Evolutionary conservation across 345 rosid species (phyloP), one percentile per base, ranked within the genome.

Genomic region (Acer yangbiense): DNA sequence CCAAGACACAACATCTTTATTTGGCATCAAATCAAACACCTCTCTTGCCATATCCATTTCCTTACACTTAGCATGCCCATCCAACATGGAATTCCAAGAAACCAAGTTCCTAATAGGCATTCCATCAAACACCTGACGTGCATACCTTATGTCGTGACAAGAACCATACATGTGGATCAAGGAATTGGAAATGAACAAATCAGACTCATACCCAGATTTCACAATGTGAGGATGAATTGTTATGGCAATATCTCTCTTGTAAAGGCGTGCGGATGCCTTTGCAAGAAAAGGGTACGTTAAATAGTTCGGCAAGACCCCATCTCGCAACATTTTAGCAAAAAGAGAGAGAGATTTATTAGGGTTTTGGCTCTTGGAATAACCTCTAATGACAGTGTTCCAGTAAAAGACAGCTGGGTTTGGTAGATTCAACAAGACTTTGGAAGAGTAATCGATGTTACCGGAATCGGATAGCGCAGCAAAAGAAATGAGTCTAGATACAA

Each of bases 11-110:
- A 95, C 92, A 74, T 93, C 94, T 23, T 83, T 86, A 48, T 87
- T 87, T 18, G 77, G 79, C 95, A 93, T 95, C 25, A 72, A 82
- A 69, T 89, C 88, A 68, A 93, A 94, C 79, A 93, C 44, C 58
- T 83, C 65, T 58, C 87, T 82, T 1, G 98, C 94, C 2, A 75
- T 84, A 61, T 43, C 74, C 80, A 91, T 74, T 70, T 91, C 85
- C 68, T 95, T 88, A 20, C 92, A 89, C 80, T 91, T 93, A 0
- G 98, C 94, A 71, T 87, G 90, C 54, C 87, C 97, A 78, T 91
- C 92, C 75, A 94, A 79, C 87, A 94, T 83, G 0, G 97, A 85
- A 75, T 94, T 93, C 97, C 98, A 93, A 13, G 97, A 90, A 29
- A 94, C 95, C 76, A 81, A 78, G 52, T 89, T 91, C 88, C 83